phyloP scores from a whole-genome alignment of 164 flowering plant genomes.

The Dillenia suffruticosa region DNA sequence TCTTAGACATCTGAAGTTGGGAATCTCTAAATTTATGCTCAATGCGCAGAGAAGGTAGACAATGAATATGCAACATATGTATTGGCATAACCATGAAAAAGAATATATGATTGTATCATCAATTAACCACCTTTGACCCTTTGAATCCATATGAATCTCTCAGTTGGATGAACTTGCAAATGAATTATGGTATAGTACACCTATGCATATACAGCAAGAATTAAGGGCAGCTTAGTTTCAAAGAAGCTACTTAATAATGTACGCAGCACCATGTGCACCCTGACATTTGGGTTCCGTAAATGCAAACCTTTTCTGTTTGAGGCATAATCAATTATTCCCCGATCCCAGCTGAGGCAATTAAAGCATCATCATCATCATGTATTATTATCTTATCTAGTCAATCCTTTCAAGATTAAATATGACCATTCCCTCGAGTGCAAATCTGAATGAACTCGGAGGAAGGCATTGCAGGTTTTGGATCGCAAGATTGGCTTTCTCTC shows the following conservation, averaged over 20 bases:
- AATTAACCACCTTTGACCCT: too few species aligned
- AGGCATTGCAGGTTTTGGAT: conserved; percentile 66
- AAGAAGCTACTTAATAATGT: background rate
- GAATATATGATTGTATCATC: too few species aligned
- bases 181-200: too few species aligned
- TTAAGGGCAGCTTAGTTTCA: background rate
- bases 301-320: background rate
- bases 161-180: too few species aligned
- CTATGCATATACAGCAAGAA: background rate
- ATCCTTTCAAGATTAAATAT: conserved; percentile 69
- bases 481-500: conserved; percentile 74
- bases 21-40: too few species aligned
- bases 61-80: too few species aligned
- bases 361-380: background rate
- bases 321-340: background rate
- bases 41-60: too few species aligned
- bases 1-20: too few species aligned
- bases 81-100: too few species aligned
- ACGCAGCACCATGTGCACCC: background rate
- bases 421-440: conserved; percentile 82
- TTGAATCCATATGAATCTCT: too few species aligned
- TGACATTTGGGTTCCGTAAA: background rate
- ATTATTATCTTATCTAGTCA: conserved; percentile 27
- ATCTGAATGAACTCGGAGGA: conserved; percentile 52
- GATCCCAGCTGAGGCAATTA: too few species aligned